Conservation (phyloP, 768 basidiomycete genomes). For the Galerina sulciceps region DNA sequence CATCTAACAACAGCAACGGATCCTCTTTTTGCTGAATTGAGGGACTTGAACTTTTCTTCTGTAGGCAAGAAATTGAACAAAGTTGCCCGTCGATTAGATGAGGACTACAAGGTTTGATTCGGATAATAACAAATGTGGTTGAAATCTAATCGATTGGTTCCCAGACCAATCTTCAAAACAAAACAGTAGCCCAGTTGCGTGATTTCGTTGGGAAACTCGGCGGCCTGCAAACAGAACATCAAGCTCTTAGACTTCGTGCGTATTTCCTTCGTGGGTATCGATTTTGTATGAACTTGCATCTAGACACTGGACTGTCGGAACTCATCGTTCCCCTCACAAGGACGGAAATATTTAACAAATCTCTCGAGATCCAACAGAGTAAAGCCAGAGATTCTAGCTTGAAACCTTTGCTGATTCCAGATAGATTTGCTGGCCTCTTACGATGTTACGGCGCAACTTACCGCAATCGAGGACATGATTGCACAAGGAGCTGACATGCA, state of each 20-base stretch:
- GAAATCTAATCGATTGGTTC: slow-evolving; percentile 3
- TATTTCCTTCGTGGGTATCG: slow-evolving; percentile 42
- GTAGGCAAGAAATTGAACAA: slow-evolving; percentile 83
- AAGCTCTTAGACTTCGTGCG: slow-evolving; percentile 87
- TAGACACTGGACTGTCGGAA: slow-evolving; percentile 96
- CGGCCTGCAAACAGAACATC: slow-evolving; percentile 90
- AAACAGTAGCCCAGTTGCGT: slow-evolving; percentile 88
- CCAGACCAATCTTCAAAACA: slow-evolving; percentile 82
- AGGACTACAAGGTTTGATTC: slow-evolving; percentile 81
- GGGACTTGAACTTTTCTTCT: slow-evolving; percentile 91
- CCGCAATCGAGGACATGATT: slow-evolving; percentile 90
- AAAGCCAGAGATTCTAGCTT: slow-evolving; percentile 24
- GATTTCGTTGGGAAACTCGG: slow-evolving; percentile 97
- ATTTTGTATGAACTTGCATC: slow-evolving; percentile 2
- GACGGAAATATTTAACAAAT: slow-evolving; percentile 88
- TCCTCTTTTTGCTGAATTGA: slow-evolving; percentile 78
- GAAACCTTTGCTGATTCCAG: slow-evolving; percentile 1
- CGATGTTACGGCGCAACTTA: slow-evolving; percentile 77
- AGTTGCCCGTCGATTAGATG: slow-evolving; percentile 84
- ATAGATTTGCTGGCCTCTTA: slow-evolving; percentile 94
- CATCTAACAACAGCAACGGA: slow-evolving; percentile 80
- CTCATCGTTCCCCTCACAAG: slow-evolving; percentile 83
- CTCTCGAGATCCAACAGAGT: slow-evolving; percentile 97
- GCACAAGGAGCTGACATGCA: slow-evolving; percentile 85
- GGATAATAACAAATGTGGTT: slow-evolving; percentile 4